phyloP scores from a whole-genome alignment of 2,329 filamentous ascomycete genomes.

The Hortaea sp. region DNA sequence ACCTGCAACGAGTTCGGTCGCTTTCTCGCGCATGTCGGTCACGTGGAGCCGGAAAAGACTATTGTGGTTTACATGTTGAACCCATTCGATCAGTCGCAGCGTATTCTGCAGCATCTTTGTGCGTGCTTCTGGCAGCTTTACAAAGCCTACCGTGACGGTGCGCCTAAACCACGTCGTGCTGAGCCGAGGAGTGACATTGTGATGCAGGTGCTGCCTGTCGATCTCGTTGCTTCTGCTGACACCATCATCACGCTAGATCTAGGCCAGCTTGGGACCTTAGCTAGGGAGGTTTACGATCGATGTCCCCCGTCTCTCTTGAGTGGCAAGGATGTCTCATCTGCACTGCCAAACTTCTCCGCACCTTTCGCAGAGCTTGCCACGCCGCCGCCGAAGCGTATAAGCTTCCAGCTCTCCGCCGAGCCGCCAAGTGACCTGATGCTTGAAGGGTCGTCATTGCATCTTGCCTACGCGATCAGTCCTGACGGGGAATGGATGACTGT shows the following conservation, averaged over 20 bases:
- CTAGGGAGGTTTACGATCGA: conserved; percentile 68
- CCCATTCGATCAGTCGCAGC: conserved; percentile 36
- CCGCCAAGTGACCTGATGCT: conserved; percentile 64
- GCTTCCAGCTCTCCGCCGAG: conserved; percentile 59
- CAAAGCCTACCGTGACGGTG: conserved; percentile 51
- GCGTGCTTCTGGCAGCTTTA: conserved; percentile 64
- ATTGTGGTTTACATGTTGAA: conserved; percentile 71
- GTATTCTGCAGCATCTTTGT: conserved; percentile 52
- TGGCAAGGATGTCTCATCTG: conserved; percentile 17
- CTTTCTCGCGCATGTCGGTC: conserved; percentile 13
- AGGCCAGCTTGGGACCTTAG: conserved; percentile 50
- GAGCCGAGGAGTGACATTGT: conserved; percentile 49
- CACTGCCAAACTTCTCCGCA: conserved; percentile 45
- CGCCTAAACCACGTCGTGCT: conserved; percentile 54
- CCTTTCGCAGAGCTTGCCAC: conserved; percentile 66
- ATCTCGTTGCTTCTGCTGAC: conserved; percentile 54
- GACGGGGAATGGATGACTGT: conserved; percentile 70
- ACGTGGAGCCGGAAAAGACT: conserved; percentile 33
- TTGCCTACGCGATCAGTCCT: conserved; percentile 66
- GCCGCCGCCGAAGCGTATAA: conserved; percentile 58
- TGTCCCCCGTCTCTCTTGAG: conserved; percentile 39
- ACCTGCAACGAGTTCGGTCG: conserved; percentile 18
- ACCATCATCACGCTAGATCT: conserved; percentile 54
- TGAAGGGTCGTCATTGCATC: conserved; percentile 70
- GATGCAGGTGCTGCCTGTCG: conserved; percentile 63